Evolutionary conservation across 257 asterid species (phyloP).

Genomic region (Nicotiana sylvestris): DNA sequence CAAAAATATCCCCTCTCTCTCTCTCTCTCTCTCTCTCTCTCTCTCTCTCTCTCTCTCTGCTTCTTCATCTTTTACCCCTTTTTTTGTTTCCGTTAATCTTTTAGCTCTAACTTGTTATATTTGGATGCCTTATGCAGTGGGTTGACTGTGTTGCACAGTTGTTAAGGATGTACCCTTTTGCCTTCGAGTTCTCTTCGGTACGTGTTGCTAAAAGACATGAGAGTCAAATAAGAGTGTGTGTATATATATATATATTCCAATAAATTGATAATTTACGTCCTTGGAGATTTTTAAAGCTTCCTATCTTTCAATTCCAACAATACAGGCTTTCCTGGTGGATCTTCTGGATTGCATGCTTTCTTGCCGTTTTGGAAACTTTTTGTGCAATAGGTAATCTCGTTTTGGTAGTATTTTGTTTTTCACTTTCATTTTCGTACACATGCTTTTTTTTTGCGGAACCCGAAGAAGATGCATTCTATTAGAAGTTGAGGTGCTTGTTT

Average conservation of each 20-base stretch:
- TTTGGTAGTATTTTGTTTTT: constrained; percentile 12
- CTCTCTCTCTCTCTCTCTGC: neutral
- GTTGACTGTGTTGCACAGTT: constrained; percentile 88
- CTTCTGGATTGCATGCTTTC: constrained; percentile 77
- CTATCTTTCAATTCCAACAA: constrained; percentile 10
- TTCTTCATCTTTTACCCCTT: neutral
- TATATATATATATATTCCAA: neutral
- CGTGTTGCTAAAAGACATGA: constrained; percentile 27
- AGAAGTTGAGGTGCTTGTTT: constrained; percentile 8
- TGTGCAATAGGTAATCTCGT: constrained; percentile 79
- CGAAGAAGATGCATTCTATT: neutral
- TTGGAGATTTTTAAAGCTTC: constrained; percentile 5
- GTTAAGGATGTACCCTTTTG: constrained; percentile 85
- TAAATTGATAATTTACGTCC: neutral
- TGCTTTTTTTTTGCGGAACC: neutral
- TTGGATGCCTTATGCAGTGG: constrained; percentile 53
- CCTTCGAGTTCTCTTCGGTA: constrained; percentile 96
- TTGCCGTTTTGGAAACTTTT: constrained; percentile 90
- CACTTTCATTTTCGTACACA: neutral
- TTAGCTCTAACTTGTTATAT: neutral
- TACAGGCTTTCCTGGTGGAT: constrained; percentile 92
- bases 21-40: no score
- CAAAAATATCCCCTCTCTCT: neutral
- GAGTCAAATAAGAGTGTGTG: neutral
- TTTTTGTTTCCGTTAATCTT: neutral